Conservation (phyloP, 1,139 yeast species). For the Nakaseomyces bracarensis region DNA sequence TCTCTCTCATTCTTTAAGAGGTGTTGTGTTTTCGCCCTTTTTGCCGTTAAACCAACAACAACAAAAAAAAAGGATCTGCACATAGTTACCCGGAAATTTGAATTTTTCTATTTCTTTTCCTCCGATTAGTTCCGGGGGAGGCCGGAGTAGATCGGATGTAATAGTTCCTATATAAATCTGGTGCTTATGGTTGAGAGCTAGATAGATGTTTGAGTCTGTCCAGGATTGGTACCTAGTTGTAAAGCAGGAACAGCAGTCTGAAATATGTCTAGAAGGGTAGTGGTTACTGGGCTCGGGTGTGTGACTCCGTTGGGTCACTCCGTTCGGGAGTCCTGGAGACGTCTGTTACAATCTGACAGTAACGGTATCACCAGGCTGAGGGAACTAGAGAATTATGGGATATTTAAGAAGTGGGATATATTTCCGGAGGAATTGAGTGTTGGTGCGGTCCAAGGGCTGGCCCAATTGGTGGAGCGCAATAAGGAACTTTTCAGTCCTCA, state of each 20-base stretch:
- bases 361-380: neutral
- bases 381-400: neutral
- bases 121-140: neutral
- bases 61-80: neutral
- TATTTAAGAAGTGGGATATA: conserved; percentile 1
- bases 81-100: neutral
- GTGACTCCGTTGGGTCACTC: conserved; percentile 84
- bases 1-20: neutral
- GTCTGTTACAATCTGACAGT: conserved; percentile 26
- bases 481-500: conserved; percentile 25
- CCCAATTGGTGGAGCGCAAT: neutral
- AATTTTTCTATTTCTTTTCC: neutral
- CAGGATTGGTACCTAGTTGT: no score
- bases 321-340: conserved; percentile 44
- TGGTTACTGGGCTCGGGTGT: conserved; percentile 83
- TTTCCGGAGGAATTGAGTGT: conserved; percentile 4
- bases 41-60: neutral
- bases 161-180: no score
- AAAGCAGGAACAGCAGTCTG: no score
- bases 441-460: neutral
- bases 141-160: neutral
- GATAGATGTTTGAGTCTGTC: no score
- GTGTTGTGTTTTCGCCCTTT: no score
- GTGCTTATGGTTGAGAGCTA: no score
- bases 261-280: conserved; percentile 55